Conservation (phyloP, 768 basidiomycete species). For the Tulasnella sp. region DNA sequence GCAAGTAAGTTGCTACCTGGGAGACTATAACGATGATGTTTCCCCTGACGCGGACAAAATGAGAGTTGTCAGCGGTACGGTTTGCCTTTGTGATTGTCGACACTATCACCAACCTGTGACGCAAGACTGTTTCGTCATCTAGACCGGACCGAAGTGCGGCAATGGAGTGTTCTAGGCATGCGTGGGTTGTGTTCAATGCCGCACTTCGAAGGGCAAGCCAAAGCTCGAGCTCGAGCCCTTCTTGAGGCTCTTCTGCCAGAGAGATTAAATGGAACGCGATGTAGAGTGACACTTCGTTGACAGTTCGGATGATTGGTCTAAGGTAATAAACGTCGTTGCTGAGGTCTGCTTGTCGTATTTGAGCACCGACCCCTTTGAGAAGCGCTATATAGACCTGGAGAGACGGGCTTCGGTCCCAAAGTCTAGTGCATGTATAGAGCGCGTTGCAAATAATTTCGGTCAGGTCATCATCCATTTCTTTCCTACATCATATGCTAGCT, state of each 20-base stretch:
- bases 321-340: conserved; percentile 1
- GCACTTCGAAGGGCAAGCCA: background rate
- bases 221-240: background rate
- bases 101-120: background rate
- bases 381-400: background rate
- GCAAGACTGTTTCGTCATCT: background rate
- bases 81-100: background rate
- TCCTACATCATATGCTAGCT: background rate
- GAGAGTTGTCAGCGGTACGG: background rate
- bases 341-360: background rate
- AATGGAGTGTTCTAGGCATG: background rate
- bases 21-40: background rate
- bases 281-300: background rate
- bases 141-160: background rate
- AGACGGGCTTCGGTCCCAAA: background rate
- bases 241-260: background rate
- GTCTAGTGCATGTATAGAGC: background rate
- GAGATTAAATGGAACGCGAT: background rate
- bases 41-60: background rate
- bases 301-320: background rate
- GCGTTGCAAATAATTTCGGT: background rate
- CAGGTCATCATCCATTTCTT: background rate
- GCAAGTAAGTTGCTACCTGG: background rate
- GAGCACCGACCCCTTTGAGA: background rate
- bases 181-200: background rate